Base-by-base conservation (phyloP, 2,329 filamentous ascomycete species). In the Aspergillus glaucus region DNA sequence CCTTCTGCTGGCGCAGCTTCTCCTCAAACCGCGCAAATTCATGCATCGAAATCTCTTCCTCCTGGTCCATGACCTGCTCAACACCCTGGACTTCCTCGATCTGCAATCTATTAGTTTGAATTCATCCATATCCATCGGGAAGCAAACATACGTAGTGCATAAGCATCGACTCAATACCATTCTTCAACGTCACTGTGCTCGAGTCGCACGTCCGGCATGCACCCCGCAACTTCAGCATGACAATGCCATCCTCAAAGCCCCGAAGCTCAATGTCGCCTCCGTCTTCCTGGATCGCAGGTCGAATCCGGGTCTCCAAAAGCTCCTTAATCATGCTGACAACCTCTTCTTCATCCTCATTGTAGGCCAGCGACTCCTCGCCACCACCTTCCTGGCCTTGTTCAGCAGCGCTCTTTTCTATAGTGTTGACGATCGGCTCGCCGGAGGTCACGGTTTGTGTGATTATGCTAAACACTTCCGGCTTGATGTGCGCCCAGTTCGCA, bases 261-360 rank as follows among this genome's bases (percentile, higher is more conserved):
- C 88, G 79, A 67, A 92, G 94, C 68, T 98, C 93, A 62, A 98
- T 97, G 67, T 98, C 93, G 42, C 93, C 93, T 43, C 93, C 93
- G 59, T 98, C 93, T 67, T 97, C 93, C 69, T 97, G 93, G 54
- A 98, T 98, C 1, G 92, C 88, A 0, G 93, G 93, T 40, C 93
- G 80, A 63, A 98, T 95, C 53, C 93, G 80, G 22, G 93, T 98
- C 71, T 98, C 93, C 32, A 98, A 77, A 28, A 98, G 75, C 73
- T 98, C 93, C 75, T 97, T 95, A 73, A 98, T 97, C 93, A 97
- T 97, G 50, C 89, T 87, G 7, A 98, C 86, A 9, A 96, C 88
- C 71, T 98, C 93, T 57, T 85, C 86, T 66, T 98, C 93, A 54
- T 94, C 85, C 65, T 95, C 90, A 60, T 92, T 84, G 68, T 92